phyloP scores from a whole-genome alignment of 345 rosid genomes.

The Bruguiera gymnorhiza region DNA sequence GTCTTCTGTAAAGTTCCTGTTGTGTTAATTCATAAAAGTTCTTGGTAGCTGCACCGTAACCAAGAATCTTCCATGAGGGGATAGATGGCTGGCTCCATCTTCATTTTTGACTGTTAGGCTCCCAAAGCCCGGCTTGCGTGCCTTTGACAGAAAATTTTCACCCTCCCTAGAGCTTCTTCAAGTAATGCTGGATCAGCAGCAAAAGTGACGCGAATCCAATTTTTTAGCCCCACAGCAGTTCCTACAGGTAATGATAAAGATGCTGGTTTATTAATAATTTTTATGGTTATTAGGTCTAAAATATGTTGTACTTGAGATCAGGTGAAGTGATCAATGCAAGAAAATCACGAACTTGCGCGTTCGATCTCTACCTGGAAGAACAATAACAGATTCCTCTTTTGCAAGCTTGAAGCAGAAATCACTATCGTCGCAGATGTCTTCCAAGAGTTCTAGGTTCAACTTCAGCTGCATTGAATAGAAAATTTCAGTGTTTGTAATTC shows the following conservation, averaged over 20 bases:
- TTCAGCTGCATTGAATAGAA: conserved; percentile 45
- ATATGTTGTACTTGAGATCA: background rate
- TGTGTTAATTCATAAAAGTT: background rate
- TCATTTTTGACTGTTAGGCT: background rate
- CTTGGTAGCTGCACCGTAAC: conserved; percentile 24
- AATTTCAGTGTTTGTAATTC: background rate
- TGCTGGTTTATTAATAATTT: background rate
- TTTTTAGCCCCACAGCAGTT: conserved; percentile 71
- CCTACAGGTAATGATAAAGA: conserved; percentile 40
- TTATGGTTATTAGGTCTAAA: no score
- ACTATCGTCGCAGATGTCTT: conserved; percentile 71
- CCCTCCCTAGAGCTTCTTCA: conserved; percentile 63
- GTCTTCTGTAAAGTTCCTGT: background rate
- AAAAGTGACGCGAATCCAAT: conserved; percentile 81
- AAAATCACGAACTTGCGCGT: background rate
- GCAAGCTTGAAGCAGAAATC: conserved; percentile 93
- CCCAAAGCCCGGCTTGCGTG: conserved; percentile 22
- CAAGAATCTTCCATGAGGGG: background rate
- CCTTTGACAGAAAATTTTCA: conserved; percentile 62
- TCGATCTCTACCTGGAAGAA: conserved; percentile 73
- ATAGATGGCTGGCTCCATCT: background rate
- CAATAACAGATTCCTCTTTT: conserved; percentile 83
- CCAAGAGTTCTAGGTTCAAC: conserved; percentile 52
- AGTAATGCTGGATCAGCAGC: conserved; percentile 70
- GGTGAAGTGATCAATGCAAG: background rate